phyloP scores from a whole-genome alignment of 345 rosid species.

The Cardamine resedifolia region DNA sequence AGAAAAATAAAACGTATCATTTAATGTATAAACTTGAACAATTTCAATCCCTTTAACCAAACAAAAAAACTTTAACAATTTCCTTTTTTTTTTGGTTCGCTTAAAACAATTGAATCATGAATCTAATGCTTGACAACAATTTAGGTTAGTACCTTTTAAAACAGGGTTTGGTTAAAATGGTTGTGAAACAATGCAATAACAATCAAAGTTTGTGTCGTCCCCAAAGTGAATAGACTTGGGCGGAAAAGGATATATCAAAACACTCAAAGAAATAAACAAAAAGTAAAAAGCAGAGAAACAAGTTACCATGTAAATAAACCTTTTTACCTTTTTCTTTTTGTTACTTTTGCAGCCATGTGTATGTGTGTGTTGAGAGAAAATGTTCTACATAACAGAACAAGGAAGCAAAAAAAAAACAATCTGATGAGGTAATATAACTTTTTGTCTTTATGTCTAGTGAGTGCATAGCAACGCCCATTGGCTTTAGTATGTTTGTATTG shows the following conservation, averaged over 20 bases:
- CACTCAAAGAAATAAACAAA: constrained; percentile 1
- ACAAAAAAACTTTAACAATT: too few relatives aligned
- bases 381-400: constrained; percentile 13
- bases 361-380: constrained; percentile 17
- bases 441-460: constrained; percentile 39
- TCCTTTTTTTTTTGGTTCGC: background rate
- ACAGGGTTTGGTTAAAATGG: background rate
- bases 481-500: constrained; percentile 30
- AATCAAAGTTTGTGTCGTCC: constrained; percentile 15
- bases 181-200: background rate
- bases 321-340: constrained; percentile 7
- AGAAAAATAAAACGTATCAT: background rate
- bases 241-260: background rate
- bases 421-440: constrained; percentile 25
- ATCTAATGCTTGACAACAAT: constrained; percentile 1
- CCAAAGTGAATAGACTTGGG: constrained; percentile 2
- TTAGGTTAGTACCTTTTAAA: background rate
- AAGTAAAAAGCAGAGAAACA: constrained; percentile 12
- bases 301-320: constrained; percentile 37
- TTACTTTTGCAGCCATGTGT: constrained; percentile 35
- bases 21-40: too few relatives aligned
- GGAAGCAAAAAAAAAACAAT: constrained; percentile 5
- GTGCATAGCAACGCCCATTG: constrained; percentile 34
- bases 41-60: too few relatives aligned
- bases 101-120: background rate